Conservation (phyloP, 108 stramenopile genomes). For the Fragilariopsis cylindrus region DNA sequence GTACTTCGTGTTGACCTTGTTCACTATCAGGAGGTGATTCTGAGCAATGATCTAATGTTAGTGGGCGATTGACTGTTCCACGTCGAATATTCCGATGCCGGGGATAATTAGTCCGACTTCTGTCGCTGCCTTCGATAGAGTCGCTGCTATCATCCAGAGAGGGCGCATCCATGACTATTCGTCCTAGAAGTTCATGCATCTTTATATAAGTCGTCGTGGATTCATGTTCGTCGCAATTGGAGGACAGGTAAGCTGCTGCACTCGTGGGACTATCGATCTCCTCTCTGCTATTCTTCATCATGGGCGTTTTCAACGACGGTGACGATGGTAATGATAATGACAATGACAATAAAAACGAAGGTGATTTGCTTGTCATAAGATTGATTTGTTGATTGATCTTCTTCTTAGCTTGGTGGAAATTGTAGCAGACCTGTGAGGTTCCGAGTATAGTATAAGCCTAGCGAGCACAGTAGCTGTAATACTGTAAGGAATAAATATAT, state of each 20-base stretch:
- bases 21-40: no score
- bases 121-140: background rate
- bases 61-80: background rate
- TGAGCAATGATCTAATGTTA: background rate
- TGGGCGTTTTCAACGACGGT: background rate
- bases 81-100: background rate
- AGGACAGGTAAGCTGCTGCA: background rate
- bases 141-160: constrained; percentile 3
- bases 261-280: constrained; percentile 1
- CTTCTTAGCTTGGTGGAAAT: no score
- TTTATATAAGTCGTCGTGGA: background rate
- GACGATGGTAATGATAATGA: background rate
- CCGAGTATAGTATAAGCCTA: no score
- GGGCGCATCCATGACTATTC: background rate
- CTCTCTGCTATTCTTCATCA: background rate
- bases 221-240: constrained; percentile 3
- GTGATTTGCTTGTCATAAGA: background rate
- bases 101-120: background rate
- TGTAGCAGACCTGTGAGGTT: no score
- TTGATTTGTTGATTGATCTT: no score
- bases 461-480: no score
- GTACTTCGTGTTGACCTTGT: background rate
- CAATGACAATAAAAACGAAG: background rate
- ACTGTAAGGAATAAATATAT: no score
- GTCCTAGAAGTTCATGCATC: background rate